Percentiles rank a stretch among this genome's conserved stretches.
Evolutionary conservation across 768 basidiomycete species (phyloP).

Genomic region (Rubroboletus pulcherrimus): DNA sequence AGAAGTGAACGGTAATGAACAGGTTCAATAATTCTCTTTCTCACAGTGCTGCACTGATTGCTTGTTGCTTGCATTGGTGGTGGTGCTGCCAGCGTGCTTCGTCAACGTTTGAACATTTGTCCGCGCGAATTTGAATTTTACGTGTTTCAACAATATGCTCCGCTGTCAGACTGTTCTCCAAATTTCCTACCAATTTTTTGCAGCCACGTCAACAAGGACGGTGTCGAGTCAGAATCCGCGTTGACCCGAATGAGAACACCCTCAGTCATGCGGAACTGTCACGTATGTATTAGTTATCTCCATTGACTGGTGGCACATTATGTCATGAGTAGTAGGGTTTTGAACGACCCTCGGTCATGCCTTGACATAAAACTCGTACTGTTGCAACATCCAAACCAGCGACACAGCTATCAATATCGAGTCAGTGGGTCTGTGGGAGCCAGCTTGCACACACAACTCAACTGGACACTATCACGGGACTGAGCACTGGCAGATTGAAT

Average conservation of each 20-base stretch:
- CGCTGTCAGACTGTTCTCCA: background rate
- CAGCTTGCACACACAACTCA: slow-evolving; percentile 34
- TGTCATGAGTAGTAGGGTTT: background rate
- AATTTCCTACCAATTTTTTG: background rate
- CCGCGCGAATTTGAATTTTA: background rate
- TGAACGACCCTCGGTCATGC: slow-evolving; percentile 16
- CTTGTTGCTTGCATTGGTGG: background rate
- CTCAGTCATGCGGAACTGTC: background rate
- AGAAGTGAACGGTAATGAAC: slow-evolving; percentile 5
- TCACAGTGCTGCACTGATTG: background rate
- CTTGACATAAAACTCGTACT: slow-evolving; percentile 77
- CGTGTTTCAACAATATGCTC: slow-evolving; percentile 13
- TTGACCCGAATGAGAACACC: slow-evolving; percentile 8
- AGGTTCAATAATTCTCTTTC: background rate
- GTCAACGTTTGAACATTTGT: background rate
- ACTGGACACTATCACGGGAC: slow-evolving; percentile 87
- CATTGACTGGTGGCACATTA: background rate
- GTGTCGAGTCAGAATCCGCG: background rate
- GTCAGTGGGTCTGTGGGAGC: slow-evolving; percentile 4
- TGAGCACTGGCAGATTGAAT: slow-evolving; percentile 54
- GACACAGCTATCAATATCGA: slow-evolving; percentile 47
- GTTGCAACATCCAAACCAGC: slow-evolving; percentile 80
- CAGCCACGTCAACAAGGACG: background rate
- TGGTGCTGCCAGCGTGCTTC: background rate
- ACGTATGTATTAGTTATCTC: background rate